phyloP scores from a whole-genome alignment of 1,284 basidiomycete species.

The Pseudozyma hubeiensis region DNA sequence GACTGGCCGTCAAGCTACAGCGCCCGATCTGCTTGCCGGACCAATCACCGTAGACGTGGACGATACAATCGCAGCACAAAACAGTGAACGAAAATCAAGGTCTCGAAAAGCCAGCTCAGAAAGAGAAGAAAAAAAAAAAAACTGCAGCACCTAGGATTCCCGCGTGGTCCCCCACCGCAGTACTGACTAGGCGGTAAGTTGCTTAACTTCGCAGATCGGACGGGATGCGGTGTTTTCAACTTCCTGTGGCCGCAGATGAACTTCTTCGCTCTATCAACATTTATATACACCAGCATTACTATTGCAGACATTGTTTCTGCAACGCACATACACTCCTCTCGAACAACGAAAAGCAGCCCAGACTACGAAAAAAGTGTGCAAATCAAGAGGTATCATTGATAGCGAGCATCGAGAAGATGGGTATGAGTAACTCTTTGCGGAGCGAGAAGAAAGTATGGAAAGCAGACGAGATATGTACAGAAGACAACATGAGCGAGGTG shows the following conservation, averaged over 20 bases:
- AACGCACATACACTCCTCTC: too few relatives aligned
- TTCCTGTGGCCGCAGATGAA: conserved; percentile 80
- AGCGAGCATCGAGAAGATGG: not conserved
- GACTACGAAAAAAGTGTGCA: not conserved
- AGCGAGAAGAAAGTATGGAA: not conserved
- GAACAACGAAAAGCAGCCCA: too few relatives aligned
- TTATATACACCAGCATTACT: too few relatives aligned
- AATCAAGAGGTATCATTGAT: conserved; percentile 4
- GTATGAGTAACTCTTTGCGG: not conserved
- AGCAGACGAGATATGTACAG: too few relatives aligned
- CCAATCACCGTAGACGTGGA: not conserved
- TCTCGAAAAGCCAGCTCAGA: too few relatives aligned
- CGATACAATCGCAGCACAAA: conserved; percentile 76
- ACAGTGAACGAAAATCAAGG: too few relatives aligned
- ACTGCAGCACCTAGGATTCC: conserved; percentile 84
- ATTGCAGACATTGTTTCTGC: too few relatives aligned
- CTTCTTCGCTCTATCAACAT: too few relatives aligned
- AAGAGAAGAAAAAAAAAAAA: conserved; percentile 64
- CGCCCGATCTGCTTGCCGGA: not conserved
- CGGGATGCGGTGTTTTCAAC: conserved; percentile 83
- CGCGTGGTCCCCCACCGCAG: conserved; percentile 84
- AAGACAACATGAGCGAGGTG: too few relatives aligned
- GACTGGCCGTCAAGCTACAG: too few relatives aligned
- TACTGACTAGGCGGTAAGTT: conserved; percentile 83
- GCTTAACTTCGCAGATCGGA: conserved; percentile 84